Base-by-base conservation (phyloP, 2,329 filamentous ascomycete genomes). In the Aspergillus sp. region DNA sequence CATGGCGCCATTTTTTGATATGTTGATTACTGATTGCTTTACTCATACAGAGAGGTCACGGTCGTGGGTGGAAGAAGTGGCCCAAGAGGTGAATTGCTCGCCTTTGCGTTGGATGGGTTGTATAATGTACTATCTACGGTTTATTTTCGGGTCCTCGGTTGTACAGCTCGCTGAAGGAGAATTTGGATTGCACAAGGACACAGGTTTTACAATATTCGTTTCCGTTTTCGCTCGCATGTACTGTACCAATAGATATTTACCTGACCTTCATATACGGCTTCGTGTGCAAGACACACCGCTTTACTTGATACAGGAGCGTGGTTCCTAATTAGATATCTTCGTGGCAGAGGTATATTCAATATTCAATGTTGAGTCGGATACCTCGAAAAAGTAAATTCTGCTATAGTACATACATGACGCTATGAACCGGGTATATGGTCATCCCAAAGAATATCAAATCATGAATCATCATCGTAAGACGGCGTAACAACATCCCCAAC, bases 41-140 rank as follows among this genome's bases (percentile, higher is more conserved):
- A 18, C 15, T n/a, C 30, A n/a, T 62, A 66, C 69, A 88, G 83
- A 82, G 81, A 78, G 88, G 88, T 63, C 88, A 90, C 74, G 88
- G 88, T 67, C 80, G 86, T 72, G 86, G 87, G 44, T 90, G 87
- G 87, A 89, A 87, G 79, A 87, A 89, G 73, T 90, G 85, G 82
- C 88, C 88, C 64, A 88, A 81, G 74, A 66, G 70, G 68, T 76
- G 68, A 72, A 68, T 48, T 47, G 20, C 17, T 32, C 24, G 38
- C 24, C 52, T 38, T 53, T 44, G 18, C 15, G 50, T 48, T 41
- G 5, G 15, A 36, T 43, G 59, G 38, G 45, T 55, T 62, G 51
- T 52, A 53, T 56, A 51, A 57, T 61, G 63, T 62, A 53, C 55
- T 56, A 62, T 60, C 56, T 57, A 42, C 58, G 55, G 47, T 58